These are phyloP conservation scores for Barnettozyma siamensis DNA, from an alignment of 805 yeast species.

Conservation along the genomic window DNA sequence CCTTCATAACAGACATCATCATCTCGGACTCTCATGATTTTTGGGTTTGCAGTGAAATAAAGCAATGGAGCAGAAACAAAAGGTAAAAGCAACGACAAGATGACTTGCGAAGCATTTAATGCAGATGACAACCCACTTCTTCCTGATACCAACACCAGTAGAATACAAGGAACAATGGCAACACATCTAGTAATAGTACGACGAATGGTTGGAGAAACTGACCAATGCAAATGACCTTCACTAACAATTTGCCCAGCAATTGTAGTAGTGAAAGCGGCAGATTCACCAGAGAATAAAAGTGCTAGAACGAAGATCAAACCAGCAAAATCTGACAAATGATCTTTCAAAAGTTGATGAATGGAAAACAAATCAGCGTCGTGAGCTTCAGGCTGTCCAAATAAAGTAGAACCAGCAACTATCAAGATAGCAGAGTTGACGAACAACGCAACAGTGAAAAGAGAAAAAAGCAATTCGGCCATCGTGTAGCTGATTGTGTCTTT, in stretches of 20 bases:
- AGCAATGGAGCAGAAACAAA: conserved; percentile 79
- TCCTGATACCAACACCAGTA: conserved; percentile 70
- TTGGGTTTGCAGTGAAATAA: conserved; percentile 8
- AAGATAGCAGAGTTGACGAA: conserved; percentile 87
- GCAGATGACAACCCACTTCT: conserved; percentile 74
- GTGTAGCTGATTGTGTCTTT: conserved; percentile 77
- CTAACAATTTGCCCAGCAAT: conserved; percentile 92
- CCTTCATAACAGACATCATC: conserved; percentile 9
- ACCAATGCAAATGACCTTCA: conserved; percentile 83
- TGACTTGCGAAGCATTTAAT: conserved; percentile 81
- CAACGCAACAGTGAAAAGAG: conserved; percentile 82
- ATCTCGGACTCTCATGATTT: conserved; percentile 11
- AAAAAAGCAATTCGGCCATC: conserved; percentile 73
- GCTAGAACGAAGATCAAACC: conserved; percentile 86
- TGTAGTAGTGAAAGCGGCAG: conserved; percentile 95
- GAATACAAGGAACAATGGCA: conserved; percentile 81
- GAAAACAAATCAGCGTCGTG: conserved; percentile 76
- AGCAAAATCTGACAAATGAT: conserved; percentile 63
- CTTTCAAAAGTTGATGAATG: conserved; percentile 61
- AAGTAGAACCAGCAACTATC: conserved; percentile 89
- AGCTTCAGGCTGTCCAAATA: conserved; percentile 43
- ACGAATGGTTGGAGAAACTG: conserved; percentile 73
- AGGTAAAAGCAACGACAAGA: conserved; percentile 72
- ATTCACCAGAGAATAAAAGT: conserved; percentile 76
- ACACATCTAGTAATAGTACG: conserved; percentile 76